Base-by-base conservation (phyloP, 2,329 filamentous ascomycete genomes). In the Colletotrichum sp. region DNA sequence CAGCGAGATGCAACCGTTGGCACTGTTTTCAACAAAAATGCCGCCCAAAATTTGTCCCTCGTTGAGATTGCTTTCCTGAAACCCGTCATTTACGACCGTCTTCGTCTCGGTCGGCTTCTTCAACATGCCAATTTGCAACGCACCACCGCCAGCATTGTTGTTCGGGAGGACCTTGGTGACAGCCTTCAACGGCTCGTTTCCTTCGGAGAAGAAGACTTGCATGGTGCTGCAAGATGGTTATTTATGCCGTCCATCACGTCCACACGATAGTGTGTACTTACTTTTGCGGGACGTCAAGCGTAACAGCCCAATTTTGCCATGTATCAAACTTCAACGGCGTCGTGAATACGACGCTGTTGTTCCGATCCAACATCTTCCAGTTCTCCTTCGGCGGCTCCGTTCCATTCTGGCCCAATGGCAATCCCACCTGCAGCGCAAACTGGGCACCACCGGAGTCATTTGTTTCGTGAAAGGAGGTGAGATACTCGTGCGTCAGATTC, bases 271-370 rank as follows among this genome's bases (percentile, higher is more conserved):
- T 6, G 36, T 62, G 28, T 44, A 83, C 88, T 60, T 82, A 91
- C 89, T 90, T 89, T 64, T 88, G 84, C 57, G 84, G 83, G 80
- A 91, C 93, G 81, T 93, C 88, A 18, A 92, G 84, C n/a, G 87
- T 89, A 26, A 92, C 75, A 5, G 88, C 92, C 85, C 92, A 93
- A 84, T 93, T 93, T 81, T 93, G 90, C 87, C 91, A 92, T 16
- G 86, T 83, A 18, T 82, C 85, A 34, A 84, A 81, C 21, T 86
- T 84, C 68, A 92, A 92, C 2, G 87, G 85, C 0, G 87, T 86
- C 18, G 84, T 86, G 80, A 89, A 92, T 5, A 93, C 82, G n/a
- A 87, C 81, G 66, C 83, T 81, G 79, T 88, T 89, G 77, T 88
- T 86, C 76, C 88, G 87, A 66, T 87, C 85, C 70, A 88, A 85